Conservation (phyloP, 108 stramenopile species). For the Skeletonema marinoi region DNA sequence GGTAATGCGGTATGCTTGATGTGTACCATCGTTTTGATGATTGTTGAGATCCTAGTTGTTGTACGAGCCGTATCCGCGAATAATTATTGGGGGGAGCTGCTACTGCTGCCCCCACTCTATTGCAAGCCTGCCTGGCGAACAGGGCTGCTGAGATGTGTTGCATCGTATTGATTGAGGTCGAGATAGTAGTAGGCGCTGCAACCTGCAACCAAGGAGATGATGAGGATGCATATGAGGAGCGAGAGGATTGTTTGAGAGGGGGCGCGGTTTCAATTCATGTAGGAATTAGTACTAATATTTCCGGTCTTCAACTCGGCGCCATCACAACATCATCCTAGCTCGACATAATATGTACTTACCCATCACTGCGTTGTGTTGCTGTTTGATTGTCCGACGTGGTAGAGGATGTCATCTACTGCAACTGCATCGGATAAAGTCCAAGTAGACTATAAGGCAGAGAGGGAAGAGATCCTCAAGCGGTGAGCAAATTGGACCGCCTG, state of each 20-base stretch:
- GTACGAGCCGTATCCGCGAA: background rate
- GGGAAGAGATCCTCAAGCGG: background rate
- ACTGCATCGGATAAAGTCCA: background rate
- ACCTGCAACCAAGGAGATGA: too few species aligned
- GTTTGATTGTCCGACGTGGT: too few species aligned
- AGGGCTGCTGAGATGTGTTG: background rate
- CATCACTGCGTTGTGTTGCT: too few species aligned
- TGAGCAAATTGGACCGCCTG: background rate
- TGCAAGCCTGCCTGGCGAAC: background rate
- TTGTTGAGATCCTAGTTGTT: background rate
- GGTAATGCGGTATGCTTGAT: background rate
- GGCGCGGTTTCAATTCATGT: too few species aligned
- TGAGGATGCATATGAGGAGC: too few species aligned
- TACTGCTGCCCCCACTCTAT: background rate
- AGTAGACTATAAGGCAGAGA: background rate
- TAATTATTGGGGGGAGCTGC: background rate
- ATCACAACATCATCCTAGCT: too few species aligned
- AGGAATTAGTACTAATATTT: too few species aligned
- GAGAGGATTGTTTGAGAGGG: too few species aligned
- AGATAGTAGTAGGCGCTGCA: too few species aligned
- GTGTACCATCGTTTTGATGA: conserved; percentile 1
- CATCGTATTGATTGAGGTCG: background rate
- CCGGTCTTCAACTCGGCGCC: too few species aligned
- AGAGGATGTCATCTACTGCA: background rate
- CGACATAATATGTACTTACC: too few species aligned